Evolutionary conservation across 768 basidiomycete genomes (phyloP), one percentile per base, ranked within the genome.

Genomic region (Dioszegia crocea): DNA sequence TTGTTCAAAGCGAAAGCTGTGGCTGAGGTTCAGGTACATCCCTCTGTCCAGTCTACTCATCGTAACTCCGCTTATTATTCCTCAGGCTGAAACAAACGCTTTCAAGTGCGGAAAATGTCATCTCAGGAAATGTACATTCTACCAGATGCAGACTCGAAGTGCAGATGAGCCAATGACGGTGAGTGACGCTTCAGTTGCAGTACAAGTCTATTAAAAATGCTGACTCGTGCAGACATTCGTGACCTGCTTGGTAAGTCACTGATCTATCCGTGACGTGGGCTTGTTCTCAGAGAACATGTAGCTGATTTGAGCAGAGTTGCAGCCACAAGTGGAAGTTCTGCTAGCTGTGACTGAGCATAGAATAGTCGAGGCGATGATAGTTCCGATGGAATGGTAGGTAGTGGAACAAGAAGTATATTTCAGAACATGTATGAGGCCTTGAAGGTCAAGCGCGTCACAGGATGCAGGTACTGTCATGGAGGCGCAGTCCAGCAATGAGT

Each of bases 121-220:
- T 69, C 88, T 93, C 83, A 85, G 77, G 19, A 77, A 77, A 55
- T 77, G 90, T 68, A 84, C 87, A 44, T 97, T 96, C 70, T 87
- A 90, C 65, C 92, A 98, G 80, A 90, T 91, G 68, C 96, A 99
- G 76, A 99, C 96, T 8, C 84, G 96, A 56, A 91, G 89, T 72
- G 94, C 96, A 8, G 96, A 98, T 79, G 96, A 97, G 79, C 93
- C 94, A 23, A 97, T 98, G 93, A 97, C 94, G 2, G 88, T 89
- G 75, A 72, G 86, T 82, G 11, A 12, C 23, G 24, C 9, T 14
- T 40, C 14, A 33, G 40, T 12, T 36, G 48, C 19, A 9, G 16
- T 8, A 27, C 24, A 16, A 27, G 17, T 33, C 12, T 10, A 21
- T 10, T 12, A 14, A 3, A 24, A 19, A 24, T 27, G 33, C 17